Evolutionary conservation across 192 early-diverging fungal species (phyloP).

Genomic region (Coemansia sp.): DNA sequence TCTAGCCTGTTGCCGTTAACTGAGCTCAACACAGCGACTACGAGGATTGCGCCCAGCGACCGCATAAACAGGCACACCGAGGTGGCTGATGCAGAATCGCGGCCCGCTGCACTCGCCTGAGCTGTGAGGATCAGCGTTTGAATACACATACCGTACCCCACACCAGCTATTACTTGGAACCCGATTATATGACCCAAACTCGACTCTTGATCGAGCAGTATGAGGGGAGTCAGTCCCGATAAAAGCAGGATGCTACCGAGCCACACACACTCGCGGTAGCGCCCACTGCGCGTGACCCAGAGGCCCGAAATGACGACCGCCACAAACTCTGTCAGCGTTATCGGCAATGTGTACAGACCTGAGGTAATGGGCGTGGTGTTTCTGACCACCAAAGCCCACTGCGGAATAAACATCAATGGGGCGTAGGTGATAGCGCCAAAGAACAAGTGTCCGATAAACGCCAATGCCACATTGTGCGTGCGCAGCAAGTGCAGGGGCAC

Average conservation of each 20-base stretch:
- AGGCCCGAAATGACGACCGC: not conserved
- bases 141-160: constrained; percentile 17
- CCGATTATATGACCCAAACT: constrained; percentile 8
- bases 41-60: constrained; percentile 11
- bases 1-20: constrained; percentile 10
- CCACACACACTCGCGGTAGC: constrained; percentile 23
- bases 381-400: constrained; percentile 18
- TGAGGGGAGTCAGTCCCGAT: constrained; percentile 5
- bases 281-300: constrained; percentile 12
- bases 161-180: constrained; percentile 10
- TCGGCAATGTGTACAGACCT: constrained; percentile 16
- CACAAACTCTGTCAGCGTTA: constrained; percentile 10
- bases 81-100: constrained; percentile 17
- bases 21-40: constrained; percentile 23
- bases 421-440: constrained; percentile 25
- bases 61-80: constrained; percentile 23
- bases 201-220: constrained; percentile 11
- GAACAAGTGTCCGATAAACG: constrained; percentile 10
- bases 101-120: constrained; percentile 6
- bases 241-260: constrained; percentile 3
- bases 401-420: constrained; percentile 14
- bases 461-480: constrained; percentile 42
- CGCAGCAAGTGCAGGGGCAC: constrained; percentile 59
- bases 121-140: constrained; percentile 21
- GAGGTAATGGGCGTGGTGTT: constrained; percentile 22